phyloP scores from a whole-genome alignment of 176 grass and related monocot genomes.

The Pontederia paniculata region DNA sequence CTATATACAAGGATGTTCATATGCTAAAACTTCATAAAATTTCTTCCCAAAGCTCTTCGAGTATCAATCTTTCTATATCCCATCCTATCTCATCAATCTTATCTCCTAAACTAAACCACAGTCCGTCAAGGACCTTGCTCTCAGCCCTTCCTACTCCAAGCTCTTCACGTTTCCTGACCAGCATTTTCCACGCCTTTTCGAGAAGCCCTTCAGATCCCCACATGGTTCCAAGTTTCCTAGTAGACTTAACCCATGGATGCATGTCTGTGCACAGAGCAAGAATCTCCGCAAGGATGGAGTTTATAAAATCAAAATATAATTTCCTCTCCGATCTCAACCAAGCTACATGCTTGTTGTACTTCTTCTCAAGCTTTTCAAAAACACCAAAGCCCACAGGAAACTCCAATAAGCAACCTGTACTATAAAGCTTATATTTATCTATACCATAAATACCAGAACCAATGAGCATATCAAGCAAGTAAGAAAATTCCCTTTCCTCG shows the following conservation, averaged over 20 bases:
- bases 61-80: slow-evolving; percentile 65
- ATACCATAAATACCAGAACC: slow-evolving; percentile 55
- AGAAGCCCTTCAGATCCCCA: slow-evolving; percentile 73
- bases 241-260: slow-evolving; percentile 47
- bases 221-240: slow-evolving; percentile 32
- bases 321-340: slow-evolving; percentile 60
- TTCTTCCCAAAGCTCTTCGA: slow-evolving; percentile 66
- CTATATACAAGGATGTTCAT: too few relatives aligned
- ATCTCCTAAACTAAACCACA: slow-evolving; percentile 44
- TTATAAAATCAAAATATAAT: slow-evolving; percentile 65
- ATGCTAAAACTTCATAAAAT: slow-evolving; percentile 29
- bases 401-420: slow-evolving; percentile 41
- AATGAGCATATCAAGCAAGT: slow-evolving; percentile 69
- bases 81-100: slow-evolving; percentile 43
- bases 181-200: slow-evolving; percentile 48
- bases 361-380: slow-evolving; percentile 79
- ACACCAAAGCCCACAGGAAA: slow-evolving; percentile 36
- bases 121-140: slow-evolving; percentile 28
- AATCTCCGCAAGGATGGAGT: slow-evolving; percentile 55
- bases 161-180: slow-evolving; percentile 26
- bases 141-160: slow-evolving; percentile 30
- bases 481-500: slow-evolving; percentile 83
- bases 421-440: slow-evolving; percentile 27
- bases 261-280: slow-evolving; percentile 57
- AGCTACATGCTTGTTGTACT: slow-evolving; percentile 35